Conservation (phyloP, 148 eudicot species). For the Cornus suecica region DNA sequence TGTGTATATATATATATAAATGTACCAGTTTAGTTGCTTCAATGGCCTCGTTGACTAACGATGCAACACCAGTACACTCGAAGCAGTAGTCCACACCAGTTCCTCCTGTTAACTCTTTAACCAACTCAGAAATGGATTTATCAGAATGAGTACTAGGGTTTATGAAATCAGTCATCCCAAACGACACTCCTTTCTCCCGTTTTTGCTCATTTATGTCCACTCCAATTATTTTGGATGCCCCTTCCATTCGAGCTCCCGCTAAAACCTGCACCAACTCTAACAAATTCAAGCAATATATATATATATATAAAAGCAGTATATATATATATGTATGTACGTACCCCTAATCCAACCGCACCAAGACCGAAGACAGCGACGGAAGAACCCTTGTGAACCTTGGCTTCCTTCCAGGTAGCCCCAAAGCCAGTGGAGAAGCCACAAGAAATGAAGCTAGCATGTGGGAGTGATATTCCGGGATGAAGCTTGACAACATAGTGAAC, state of each 20-base stretch:
- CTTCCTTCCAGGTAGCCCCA: slow-evolving; percentile 43
- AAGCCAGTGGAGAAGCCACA: slow-evolving; percentile 57
- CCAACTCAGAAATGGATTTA: slow-evolving; percentile 35
- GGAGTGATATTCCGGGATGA: slow-evolving; percentile 27
- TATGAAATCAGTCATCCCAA: slow-evolving; percentile 58
- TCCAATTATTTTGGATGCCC: slow-evolving; percentile 48
- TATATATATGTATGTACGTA: slow-evolving; percentile 3
- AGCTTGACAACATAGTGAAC: slow-evolving; percentile 36
- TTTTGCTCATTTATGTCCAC: slow-evolving; percentile 38
- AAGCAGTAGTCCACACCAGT: slow-evolving; percentile 51
- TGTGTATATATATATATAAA: not conserved
- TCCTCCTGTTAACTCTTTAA: slow-evolving; percentile 46
- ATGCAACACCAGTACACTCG: slow-evolving; percentile 51
- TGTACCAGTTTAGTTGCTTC: slow-evolving; percentile 49
- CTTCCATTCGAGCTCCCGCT: slow-evolving; percentile 44
- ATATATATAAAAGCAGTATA: too few relatives aligned
- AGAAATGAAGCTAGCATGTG: slow-evolving; percentile 46
- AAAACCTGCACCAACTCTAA: slow-evolving; percentile 26
- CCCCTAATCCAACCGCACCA: slow-evolving; percentile 62
- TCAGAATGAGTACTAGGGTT: slow-evolving; percentile 29
- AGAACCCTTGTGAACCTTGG: slow-evolving; percentile 30
- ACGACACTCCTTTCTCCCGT: slow-evolving; percentile 28
- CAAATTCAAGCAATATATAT: not conserved
- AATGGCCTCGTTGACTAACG: slow-evolving; percentile 40
- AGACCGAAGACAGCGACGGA: slow-evolving; percentile 53